These are phyloP conservation scores for Sugiyamaella paludigena DNA, from an alignment of 1,139 yeast genomes.

Conservation along the genomic window DNA sequence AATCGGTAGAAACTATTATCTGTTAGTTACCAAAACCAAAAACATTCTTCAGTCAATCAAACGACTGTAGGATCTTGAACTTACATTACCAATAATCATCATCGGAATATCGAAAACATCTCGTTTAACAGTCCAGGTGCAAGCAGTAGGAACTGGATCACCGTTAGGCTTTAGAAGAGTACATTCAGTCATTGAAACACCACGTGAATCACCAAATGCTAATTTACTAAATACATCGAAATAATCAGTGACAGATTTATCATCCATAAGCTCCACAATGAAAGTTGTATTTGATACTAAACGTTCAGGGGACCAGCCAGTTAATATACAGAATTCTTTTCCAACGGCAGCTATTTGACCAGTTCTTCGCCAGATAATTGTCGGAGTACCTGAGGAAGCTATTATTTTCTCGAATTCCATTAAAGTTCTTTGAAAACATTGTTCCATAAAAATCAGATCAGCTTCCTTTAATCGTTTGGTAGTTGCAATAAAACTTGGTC, in stretches of 20 bases:
- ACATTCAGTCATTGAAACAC: constrained; percentile 81
- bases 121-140: constrained; percentile 87
- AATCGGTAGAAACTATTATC: constrained; percentile 1
- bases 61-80: no score
- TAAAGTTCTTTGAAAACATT: constrained; percentile 86
- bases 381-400: constrained; percentile 84
- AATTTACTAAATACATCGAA: constrained; percentile 80
- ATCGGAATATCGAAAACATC: constrained; percentile 92
- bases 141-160: constrained; percentile 58
- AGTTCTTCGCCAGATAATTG: constrained; percentile 91
- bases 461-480: constrained; percentile 85
- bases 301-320: constrained; percentile 81
- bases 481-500: constrained; percentile 92
- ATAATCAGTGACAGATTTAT: constrained; percentile 78
- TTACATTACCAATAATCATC: constrained; percentile 82
- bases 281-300: constrained; percentile 55
- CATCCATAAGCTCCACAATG: constrained; percentile 87
- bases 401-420: constrained; percentile 83
- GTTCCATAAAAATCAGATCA: constrained; percentile 91
- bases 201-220: constrained; percentile 90
- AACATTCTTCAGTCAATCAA: not conserved
- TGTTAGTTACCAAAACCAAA: not conserved
- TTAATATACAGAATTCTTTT: constrained; percentile 80
- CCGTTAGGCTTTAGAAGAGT: constrained; percentile 62
- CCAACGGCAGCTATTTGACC: constrained; percentile 94